phyloP scores from a whole-genome alignment of 2,329 filamentous ascomycete species.

The Fusarium ramigenum region DNA sequence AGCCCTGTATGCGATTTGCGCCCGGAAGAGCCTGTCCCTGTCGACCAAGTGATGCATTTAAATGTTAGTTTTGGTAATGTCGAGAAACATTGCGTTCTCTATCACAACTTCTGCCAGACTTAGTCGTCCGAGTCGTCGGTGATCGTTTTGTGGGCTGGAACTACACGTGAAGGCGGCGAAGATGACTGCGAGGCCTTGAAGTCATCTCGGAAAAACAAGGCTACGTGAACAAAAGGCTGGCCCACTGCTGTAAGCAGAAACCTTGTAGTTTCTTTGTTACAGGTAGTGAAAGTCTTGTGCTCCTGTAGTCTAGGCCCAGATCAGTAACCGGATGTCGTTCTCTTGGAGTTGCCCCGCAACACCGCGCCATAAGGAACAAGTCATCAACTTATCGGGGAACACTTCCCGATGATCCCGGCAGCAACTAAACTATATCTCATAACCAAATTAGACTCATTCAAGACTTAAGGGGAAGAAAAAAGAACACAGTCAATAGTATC shows the following conservation, averaged over 20 bases:
- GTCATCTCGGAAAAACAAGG: not conserved
- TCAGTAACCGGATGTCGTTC: not conserved
- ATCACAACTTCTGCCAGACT: rapidly evolving
- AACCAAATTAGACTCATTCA: rapidly evolving
- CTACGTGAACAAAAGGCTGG: not conserved
- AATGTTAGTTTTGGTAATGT: rapidly evolving
- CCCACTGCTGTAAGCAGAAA: rapidly evolving
- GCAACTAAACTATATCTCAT: not conserved
- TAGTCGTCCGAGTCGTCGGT: not conserved
- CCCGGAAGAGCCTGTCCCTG: rapidly evolving
- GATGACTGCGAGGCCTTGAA: not conserved
- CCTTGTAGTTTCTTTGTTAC: rapidly evolving
- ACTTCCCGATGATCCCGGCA: not conserved
- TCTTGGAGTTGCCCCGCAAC: not conserved
- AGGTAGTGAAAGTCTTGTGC: not conserved
- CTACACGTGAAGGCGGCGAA: rapidly evolving
- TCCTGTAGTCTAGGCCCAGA: rapidly evolving
- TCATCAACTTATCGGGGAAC: not conserved
- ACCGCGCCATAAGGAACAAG: not conserved
- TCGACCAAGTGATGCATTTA: not conserved
- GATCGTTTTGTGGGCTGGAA: not conserved
- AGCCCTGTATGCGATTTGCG: rapidly evolving
- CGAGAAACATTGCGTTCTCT: rapidly evolving
- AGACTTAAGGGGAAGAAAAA: rapidly evolving
- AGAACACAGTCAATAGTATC: rapidly evolving